Evolutionary conservation across 176 grass and related monocot genomes (phyloP).

Genomic region (Triticum timopheevii): DNA sequence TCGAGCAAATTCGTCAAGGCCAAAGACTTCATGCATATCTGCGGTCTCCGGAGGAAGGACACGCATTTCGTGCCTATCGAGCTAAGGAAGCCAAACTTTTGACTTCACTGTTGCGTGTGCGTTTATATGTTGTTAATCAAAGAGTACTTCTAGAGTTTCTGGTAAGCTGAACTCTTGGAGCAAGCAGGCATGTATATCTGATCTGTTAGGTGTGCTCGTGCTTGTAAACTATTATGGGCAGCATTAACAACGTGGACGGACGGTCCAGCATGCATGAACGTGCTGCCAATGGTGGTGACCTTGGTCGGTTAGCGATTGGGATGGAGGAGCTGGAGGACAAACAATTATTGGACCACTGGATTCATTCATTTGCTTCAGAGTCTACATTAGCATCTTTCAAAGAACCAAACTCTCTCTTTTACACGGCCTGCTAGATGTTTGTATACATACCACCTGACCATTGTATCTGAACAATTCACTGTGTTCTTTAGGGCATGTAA

Average conservation of each 20-base stretch:
- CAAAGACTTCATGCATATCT: neutral
- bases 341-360: neutral
- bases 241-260: neutral
- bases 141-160: neutral
- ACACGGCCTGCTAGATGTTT: neutral
- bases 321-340: neutral
- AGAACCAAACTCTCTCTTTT: neutral
- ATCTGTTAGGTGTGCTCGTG: slow-evolving; percentile 18
- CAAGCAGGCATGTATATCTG: neutral
- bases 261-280: neutral
- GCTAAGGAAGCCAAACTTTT: slow-evolving; percentile 29
- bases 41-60: neutral
- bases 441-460: neutral
- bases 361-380: neutral
- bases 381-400: neutral
- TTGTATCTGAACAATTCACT: neutral
- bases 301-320: neutral
- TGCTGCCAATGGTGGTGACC: neutral
- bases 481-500: neutral
- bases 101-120: slow-evolving; percentile 5
- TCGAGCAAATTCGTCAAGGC: neutral
- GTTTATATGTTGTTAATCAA: neutral
- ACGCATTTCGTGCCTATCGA: slow-evolving; percentile 4
- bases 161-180: neutral
- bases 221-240: neutral